phyloP scores from a whole-genome alignment of 1,284 basidiomycete species.

The Anthracocystis walkeri region DNA sequence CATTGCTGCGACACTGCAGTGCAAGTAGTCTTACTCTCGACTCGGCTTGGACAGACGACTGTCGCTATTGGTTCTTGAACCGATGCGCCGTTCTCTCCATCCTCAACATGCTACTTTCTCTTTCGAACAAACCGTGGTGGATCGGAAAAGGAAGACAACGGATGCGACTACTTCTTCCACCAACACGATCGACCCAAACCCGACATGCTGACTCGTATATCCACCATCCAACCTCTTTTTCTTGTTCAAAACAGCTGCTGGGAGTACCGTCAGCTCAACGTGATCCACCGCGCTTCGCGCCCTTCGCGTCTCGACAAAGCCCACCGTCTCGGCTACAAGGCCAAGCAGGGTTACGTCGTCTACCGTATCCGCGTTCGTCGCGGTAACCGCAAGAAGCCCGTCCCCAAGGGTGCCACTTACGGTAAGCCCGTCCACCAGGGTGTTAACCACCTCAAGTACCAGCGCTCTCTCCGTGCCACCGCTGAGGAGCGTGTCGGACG shows the following conservation, averaged over 20 bases:
- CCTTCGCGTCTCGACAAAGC: constrained; percentile 99
- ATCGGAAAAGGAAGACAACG: too few relatives aligned
- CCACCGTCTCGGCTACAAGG: constrained; percentile 97
- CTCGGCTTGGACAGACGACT: too few relatives aligned
- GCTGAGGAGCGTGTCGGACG: constrained; percentile 98
- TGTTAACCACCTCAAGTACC: constrained; percentile 99
- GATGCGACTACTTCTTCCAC: neutral
- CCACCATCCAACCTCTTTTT: neutral
- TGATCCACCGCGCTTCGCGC: constrained; percentile 96
- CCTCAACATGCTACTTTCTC: too few relatives aligned
- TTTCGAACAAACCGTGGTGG: neutral
- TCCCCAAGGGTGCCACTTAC: constrained; percentile 95
- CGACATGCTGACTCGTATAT: constrained; percentile 10
- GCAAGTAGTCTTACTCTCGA: neutral
- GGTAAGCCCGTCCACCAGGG: constrained; percentile 99
- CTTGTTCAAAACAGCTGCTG: constrained; percentile 79
- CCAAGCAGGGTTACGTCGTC: constrained; percentile 99
- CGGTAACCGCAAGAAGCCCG: constrained; percentile 99
- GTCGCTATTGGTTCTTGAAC: too few relatives aligned
- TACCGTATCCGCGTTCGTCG: constrained; percentile 97
- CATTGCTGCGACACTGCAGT: neutral
- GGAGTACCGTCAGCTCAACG: constrained; percentile 90
- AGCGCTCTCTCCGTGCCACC: constrained; percentile 89
- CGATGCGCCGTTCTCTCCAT: too few relatives aligned
- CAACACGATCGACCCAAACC: constrained; percentile 2